Base-by-base conservation (phyloP, 768 basidiomycete species). In the Termitomyces eurrhizus region DNA sequence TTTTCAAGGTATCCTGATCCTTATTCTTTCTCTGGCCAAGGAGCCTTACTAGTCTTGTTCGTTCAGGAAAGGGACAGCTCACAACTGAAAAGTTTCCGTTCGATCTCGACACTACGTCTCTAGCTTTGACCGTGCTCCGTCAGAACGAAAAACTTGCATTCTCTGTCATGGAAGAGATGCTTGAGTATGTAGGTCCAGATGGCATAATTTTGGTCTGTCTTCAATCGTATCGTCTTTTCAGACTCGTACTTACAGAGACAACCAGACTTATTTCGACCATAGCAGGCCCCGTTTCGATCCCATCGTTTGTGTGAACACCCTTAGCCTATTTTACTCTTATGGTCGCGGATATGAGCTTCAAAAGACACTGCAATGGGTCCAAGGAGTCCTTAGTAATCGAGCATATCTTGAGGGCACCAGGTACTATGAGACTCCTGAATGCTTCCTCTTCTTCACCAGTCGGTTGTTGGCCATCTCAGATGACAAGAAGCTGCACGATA, bases 91-190 rank as follows among this genome's bases (percentile, higher is more conserved):
- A 73, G 29, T 84, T 82, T 63, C 83, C 83, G 0, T 77, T 73
- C 60, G 85, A 87, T 68, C 69, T 85, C 32, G 84, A 86, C 62
- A 86, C 84, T 0, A 86, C 85, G 0, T 83, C 85, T 5, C 57
- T 86, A 12, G 84, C 72, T 16, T 69, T 84, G 32, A 81, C 78
- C 1, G 73, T 84, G 35, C 70, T 76, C 33, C 58, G 70, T 60
- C 67, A 66, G 14, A 70, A 73, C 42, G 68, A 70, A 24, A 69
- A 66, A 13, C 64, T 77, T 12, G 73, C 75, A 2, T 67, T 71
- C 39, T 74, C 77, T 2, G 74, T 85, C 9, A 79, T 87, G 76
- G 78, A 85, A 64, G 82, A 86, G 58, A 86, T 86, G 78, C 74
- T 86, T 3, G 68, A 78, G 39, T 82, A 81, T 59, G 64, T 76